A percentile compares a stretch with the other conserved stretches of the same genome.
phyloP scores from a whole-genome alignment of 768 basidiomycete genomes.

The Hysterangium stoloniferum region DNA sequence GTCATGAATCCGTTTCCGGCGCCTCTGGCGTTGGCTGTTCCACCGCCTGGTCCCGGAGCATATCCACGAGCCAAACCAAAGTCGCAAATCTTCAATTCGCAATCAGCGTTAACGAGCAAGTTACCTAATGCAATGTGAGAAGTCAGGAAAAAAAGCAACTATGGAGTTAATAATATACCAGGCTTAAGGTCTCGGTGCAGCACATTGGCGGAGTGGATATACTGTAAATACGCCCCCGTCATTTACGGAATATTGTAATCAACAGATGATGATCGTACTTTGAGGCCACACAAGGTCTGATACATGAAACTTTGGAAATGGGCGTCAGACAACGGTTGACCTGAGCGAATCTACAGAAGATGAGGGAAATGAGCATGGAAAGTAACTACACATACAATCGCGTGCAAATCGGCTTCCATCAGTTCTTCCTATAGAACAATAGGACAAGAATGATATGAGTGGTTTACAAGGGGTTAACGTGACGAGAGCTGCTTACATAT shows the following conservation, averaged over 20 bases:
- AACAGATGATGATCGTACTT: constrained; percentile 29
- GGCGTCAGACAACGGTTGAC: constrained; percentile 82
- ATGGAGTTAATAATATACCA: constrained; percentile 20
- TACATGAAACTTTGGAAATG: constrained; percentile 97
- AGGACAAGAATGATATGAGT: neutral
- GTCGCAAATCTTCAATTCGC: constrained; percentile 97
- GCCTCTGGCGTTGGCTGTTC: constrained; percentile 43
- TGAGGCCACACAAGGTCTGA: constrained; percentile 95
- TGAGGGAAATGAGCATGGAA: constrained; percentile 1
- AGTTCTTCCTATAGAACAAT: constrained; percentile 78
- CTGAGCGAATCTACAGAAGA: constrained; percentile 62
- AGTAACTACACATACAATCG: constrained; percentile 53
- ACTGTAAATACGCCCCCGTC: constrained; percentile 27
- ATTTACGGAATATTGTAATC: neutral
- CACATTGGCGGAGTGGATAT: constrained; percentile 97
- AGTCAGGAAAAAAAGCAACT: neutral
- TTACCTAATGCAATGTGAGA: constrained; percentile 38
- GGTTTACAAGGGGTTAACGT: neutral
- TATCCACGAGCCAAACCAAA: constrained; percentile 96
- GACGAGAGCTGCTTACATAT: constrained; percentile 45
- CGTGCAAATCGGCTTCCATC: constrained; percentile 99
- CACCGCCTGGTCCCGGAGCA: constrained; percentile 69
- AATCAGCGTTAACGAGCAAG: constrained; percentile 95
- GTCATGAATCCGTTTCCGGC: constrained; percentile 88
- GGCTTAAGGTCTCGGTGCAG: constrained; percentile 94